A percentile compares a stretch with the other conserved stretches of the same genome.
Conservation (phyloP, 2,329 filamentous ascomycete species). For the Pyrenochaeta sp. region DNA sequence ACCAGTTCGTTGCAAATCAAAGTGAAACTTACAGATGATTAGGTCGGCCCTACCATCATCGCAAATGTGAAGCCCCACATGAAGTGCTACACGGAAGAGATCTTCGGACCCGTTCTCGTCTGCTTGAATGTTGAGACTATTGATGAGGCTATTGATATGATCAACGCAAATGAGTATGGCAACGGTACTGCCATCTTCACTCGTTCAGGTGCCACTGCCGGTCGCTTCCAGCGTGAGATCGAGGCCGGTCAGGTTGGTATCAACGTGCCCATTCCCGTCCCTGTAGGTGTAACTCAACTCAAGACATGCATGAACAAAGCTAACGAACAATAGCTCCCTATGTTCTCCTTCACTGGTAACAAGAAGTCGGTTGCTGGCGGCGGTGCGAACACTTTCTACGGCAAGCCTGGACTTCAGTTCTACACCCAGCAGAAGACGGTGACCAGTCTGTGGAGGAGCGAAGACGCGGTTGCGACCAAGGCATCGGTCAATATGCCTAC, state of each 20-base stretch:
- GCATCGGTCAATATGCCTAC: slow-evolving; percentile 90
- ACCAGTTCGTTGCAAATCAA: background rate
- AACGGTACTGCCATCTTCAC: slow-evolving; percentile 90
- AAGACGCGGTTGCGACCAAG: slow-evolving; percentile 85
- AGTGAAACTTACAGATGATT: slow-evolving; percentile 20
- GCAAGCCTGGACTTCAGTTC: slow-evolving; percentile 88
- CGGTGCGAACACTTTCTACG: slow-evolving; percentile 93
- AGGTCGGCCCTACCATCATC: slow-evolving; percentile 84
- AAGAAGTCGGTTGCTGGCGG: slow-evolving; percentile 92
- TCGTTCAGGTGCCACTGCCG: slow-evolving; percentile 76
- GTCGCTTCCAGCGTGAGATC: slow-evolving; percentile 79
- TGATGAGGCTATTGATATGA: slow-evolving; percentile 79
- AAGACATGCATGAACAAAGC: background rate
- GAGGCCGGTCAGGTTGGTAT: slow-evolving; percentile 87
- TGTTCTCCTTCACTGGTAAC: slow-evolving; percentile 72
- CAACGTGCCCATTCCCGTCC: slow-evolving; percentile 79
- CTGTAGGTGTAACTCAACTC: slow-evolving; percentile 34
- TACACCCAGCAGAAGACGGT: slow-evolving; percentile 99
- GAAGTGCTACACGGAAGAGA: slow-evolving; percentile 85
- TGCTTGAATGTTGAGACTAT: slow-evolving; percentile 80
- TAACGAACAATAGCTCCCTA: slow-evolving; percentile 54
- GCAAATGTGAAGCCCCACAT: slow-evolving; percentile 80
- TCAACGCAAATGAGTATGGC: slow-evolving; percentile 86
- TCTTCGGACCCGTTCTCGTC: slow-evolving; percentile 84
- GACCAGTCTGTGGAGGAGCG: slow-evolving; percentile 85